Evolutionary conservation across 208 protist species (phyloP).

Genomic region (Trypanosoma caninum): DNA sequence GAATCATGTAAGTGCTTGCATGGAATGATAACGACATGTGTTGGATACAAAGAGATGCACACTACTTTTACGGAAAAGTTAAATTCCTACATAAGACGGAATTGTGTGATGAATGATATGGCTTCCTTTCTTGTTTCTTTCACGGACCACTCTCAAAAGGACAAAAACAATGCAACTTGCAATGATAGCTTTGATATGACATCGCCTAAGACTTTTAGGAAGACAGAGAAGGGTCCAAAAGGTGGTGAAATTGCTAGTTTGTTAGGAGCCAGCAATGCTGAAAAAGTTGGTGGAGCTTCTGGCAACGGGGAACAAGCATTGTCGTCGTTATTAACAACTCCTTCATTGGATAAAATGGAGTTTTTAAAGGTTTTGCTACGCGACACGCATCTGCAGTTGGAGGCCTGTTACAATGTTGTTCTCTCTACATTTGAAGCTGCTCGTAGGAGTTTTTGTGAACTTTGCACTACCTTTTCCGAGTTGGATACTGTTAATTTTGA

Average conservation of each 20-base stretch:
- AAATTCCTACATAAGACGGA: conserved; percentile 9
- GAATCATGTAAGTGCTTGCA: conserved; percentile 17
- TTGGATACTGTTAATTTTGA: neutral
- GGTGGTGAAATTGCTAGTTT: no score
- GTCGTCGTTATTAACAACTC: neutral
- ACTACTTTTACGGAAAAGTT: conserved; percentile 1
- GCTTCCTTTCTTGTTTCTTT: neutral
- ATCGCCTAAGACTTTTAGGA: neutral
- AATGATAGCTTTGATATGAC: neutral
- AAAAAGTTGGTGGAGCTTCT: no score
- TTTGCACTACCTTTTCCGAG: neutral
- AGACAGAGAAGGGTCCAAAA: neutral
- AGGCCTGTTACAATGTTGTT: conserved; percentile 15
- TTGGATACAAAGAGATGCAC: conserved; percentile 24
- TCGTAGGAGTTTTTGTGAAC: neutral
- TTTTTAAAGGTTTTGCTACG: conserved; percentile 7
- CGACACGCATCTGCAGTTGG: conserved; percentile 14
- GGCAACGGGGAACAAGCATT: neutral
- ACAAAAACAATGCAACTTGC: neutral
- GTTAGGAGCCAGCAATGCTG: neutral
- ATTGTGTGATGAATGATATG: neutral
- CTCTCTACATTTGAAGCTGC: conserved; percentile 14
- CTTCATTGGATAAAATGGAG: conserved; percentile 1
- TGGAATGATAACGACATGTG: conserved; percentile 17
- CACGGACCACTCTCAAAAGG: neutral